phyloP scores from a whole-genome alignment of 2,329 filamentous ascomycete genomes.

The Colletotrichum sp. region DNA sequence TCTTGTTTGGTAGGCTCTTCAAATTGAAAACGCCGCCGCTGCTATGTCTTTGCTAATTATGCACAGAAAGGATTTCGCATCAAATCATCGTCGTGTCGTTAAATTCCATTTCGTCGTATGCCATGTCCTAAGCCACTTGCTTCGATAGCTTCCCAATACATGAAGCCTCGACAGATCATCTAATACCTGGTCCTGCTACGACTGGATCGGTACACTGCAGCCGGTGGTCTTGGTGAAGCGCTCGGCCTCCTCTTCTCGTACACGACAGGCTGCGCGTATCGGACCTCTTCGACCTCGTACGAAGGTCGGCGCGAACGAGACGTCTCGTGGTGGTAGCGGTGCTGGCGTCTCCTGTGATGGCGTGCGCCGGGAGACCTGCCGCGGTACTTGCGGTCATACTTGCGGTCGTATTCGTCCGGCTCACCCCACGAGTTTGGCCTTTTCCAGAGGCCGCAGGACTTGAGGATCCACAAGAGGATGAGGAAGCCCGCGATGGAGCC shows the following conservation, averaged over 20 bases:
- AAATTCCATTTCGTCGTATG: background rate
- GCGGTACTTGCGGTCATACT: background rate
- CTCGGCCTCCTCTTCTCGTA: conserved; percentile 13
- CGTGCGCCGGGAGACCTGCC: conserved; percentile 6
- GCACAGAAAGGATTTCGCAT: background rate
- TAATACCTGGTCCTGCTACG: conserved; percentile 15
- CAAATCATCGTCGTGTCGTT: background rate
- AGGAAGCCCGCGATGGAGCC: conserved; percentile 52
- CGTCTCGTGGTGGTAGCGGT: conserved; percentile 15
- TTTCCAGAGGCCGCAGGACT: conserved; percentile 38
- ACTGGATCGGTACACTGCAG: conserved; percentile 3
- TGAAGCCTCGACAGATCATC: background rate
- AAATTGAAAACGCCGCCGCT: background rate
- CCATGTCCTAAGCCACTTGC: background rate
- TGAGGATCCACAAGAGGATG: conserved; percentile 51
- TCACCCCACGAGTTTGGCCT: conserved; percentile 1
- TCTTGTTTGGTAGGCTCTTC: background rate
- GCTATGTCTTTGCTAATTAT: background rate
- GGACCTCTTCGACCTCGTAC: conserved; percentile 13
- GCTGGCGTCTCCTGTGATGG: background rate
- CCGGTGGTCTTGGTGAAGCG: conserved; percentile 2
- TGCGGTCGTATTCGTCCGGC: background rate
- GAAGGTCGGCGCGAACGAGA: conserved; percentile 11
- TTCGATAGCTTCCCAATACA: background rate
- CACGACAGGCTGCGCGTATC: conserved; percentile 15